These are phyloP conservation scores for Yarrowia sp. DNA, from an alignment of 805 yeast genomes.

Conservation along the genomic window DNA sequence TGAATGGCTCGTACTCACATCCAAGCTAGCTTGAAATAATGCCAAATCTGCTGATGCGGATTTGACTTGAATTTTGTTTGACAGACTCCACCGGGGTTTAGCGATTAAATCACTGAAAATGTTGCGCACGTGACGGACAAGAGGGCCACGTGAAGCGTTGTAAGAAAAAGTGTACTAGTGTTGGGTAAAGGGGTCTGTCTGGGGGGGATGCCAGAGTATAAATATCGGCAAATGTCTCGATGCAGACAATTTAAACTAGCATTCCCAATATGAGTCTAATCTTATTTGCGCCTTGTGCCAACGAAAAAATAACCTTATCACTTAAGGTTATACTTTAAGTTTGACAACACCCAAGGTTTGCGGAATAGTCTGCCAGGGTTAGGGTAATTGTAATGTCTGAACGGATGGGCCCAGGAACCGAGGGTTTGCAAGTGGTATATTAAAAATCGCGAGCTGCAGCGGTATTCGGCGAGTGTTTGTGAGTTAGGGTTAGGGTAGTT, in stretches of 20 bases:
- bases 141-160: not conserved
- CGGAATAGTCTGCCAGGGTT: not conserved
- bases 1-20: too few species aligned
- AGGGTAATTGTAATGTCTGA: not conserved
- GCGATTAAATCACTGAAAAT: constrained; percentile 12
- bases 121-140: not conserved
- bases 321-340: not conserved
- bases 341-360: not conserved
- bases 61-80: constrained; percentile 1
- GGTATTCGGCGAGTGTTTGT: not conserved
- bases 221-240: constrained; percentile 15
- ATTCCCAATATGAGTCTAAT: constrained; percentile 17
- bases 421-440: too few species aligned
- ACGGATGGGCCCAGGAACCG: too few species aligned
- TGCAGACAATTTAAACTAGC: constrained; percentile 21
- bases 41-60: not conserved
- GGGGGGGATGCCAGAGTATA: constrained; percentile 9
- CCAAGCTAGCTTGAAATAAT: not conserved
- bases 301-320: too few species aligned
- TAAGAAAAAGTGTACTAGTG: not conserved
- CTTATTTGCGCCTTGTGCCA: not conserved
- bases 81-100: constrained; percentile 26
- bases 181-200: not conserved
- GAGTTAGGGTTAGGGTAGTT: not conserved
- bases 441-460: too few species aligned